Evolutionary conservation across 257 asterid species (phyloP).

Genomic region (Marsdenia floribunda): DNA sequence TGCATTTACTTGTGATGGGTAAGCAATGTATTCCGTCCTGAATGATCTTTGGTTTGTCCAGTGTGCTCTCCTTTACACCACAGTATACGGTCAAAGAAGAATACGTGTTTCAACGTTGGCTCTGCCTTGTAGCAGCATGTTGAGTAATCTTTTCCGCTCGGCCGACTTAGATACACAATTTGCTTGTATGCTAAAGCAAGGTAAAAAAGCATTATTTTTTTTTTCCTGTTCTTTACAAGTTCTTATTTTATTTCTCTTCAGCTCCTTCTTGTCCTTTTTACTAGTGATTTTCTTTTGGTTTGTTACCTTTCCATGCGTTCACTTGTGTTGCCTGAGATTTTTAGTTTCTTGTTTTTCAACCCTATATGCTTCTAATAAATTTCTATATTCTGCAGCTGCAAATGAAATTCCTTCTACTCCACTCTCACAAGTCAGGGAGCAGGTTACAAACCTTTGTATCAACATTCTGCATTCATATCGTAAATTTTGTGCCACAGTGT

Average conservation of each 20-base stretch:
- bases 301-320: background rate
- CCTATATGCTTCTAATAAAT: constrained; percentile 14
- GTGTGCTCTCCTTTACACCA: constrained; percentile 98
- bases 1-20: background rate
- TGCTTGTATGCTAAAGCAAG: constrained; percentile 84
- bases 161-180: constrained; percentile 97
- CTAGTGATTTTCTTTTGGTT: background rate
- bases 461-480: constrained; percentile 87
- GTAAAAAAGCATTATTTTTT: constrained; percentile 26
- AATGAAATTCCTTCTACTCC: constrained; percentile 79
- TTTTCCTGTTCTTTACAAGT: background rate
- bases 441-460: constrained; percentile 80
- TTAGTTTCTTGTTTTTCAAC: background rate
- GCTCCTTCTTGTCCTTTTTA: background rate
- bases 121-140: constrained; percentile 83
- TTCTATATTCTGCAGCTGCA: constrained; percentile 55
- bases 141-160: constrained; percentile 89
- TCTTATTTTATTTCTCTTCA: background rate
- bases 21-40: too few relatives aligned
- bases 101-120: constrained; percentile 94
- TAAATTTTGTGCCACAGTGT: constrained; percentile 91
- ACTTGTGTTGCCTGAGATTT: too few relatives aligned
- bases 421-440: constrained; percentile 77
- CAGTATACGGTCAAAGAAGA: constrained; percentile 92
- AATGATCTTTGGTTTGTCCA: constrained; percentile 23